These are phyloP conservation scores for Dalbergia cultrata DNA, from an alignment of 306 rosid genomes.

Conservation along the genomic window DNA sequence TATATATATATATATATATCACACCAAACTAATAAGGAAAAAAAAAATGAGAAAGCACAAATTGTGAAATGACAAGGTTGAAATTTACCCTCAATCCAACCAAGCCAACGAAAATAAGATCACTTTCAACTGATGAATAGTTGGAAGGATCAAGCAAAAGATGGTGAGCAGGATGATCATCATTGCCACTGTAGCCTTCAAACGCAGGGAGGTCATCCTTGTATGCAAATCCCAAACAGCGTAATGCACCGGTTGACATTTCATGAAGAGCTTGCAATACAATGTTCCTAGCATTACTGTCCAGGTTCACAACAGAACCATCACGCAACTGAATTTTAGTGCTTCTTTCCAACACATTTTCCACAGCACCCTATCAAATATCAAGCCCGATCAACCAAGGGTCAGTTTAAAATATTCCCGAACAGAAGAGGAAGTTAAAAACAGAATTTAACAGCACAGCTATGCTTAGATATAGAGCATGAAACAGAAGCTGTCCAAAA, in stretches of 20 bases:
- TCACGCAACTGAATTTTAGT: conserved; percentile 74
- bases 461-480: not conserved
- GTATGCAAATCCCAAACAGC: conserved; percentile 95
- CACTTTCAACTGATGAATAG: conserved; percentile 77
- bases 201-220: conserved; percentile 72
- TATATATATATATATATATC: no score
- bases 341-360: conserved; percentile 84
- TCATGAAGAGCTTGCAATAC: conserved; percentile 75
- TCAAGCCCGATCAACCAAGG: conserved; percentile 3
- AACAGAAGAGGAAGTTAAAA: conserved; percentile 16
- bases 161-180: conserved; percentile 90
- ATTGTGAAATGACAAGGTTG: conserved; percentile 13
- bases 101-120: conserved; percentile 82
- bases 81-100: conserved; percentile 88
- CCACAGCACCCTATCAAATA: conserved; percentile 85
- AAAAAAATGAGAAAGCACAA: conserved; percentile 16
- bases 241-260: conserved; percentile 87
- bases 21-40: conserved; percentile 26
- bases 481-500: not conserved
- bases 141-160: conserved; percentile 86
- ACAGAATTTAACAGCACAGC: not conserved
- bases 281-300: conserved; percentile 59
- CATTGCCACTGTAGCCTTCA: conserved; percentile 68
- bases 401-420: conserved; percentile 27
- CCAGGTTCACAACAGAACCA: conserved; percentile 71